These are phyloP conservation scores for Gastrolobium bilobum DNA, from an alignment of 306 rosid species.

Conservation along the genomic window DNA sequence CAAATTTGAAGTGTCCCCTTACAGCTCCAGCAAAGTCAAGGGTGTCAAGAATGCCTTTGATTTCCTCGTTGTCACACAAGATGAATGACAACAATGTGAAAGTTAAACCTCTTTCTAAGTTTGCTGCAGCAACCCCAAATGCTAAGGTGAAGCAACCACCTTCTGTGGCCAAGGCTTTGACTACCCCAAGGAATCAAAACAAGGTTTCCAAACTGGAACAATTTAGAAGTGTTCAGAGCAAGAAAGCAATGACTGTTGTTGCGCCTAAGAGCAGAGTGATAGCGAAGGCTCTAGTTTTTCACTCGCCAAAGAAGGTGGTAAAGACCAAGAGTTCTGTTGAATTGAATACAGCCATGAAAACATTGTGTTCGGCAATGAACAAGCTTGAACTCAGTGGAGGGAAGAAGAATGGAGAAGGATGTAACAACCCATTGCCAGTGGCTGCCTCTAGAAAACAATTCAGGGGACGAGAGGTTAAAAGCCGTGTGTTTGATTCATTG, in stretches of 20 bases:
- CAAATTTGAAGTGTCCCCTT: slow-evolving; percentile 77
- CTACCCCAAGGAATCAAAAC: slow-evolving; percentile 84
- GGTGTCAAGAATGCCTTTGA: slow-evolving; percentile 73
- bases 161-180: slow-evolving; percentile 67
- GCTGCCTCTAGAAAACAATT: slow-evolving; percentile 61
- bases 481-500: slow-evolving; percentile 84
- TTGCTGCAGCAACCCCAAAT: slow-evolving; percentile 68
- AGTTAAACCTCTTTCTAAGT: slow-evolving; percentile 58
- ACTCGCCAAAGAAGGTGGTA: slow-evolving; percentile 75
- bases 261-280: slow-evolving; percentile 70
- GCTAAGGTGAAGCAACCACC: slow-evolving; percentile 67
- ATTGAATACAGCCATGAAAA: slow-evolving; percentile 63
- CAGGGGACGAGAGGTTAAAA: slow-evolving; percentile 83
- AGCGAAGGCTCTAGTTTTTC: slow-evolving; percentile 77
- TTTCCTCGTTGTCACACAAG: slow-evolving; percentile 74
- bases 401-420: slow-evolving; percentile 64
- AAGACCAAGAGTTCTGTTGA: slow-evolving; percentile 61
- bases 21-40: slow-evolving; percentile 90
- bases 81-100: slow-evolving; percentile 51
- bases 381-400: slow-evolving; percentile 71
- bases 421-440: slow-evolving; percentile 55
- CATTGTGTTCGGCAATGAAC: slow-evolving; percentile 78
- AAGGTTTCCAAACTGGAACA: slow-evolving; percentile 63
- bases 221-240: slow-evolving; percentile 80
- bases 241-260: slow-evolving; percentile 55